Evolutionary conservation across 2,329 filamentous ascomycete species (phyloP), one percentile per base, ranked within the genome.

Genomic region (Thielaviopsis musarum): DNA sequence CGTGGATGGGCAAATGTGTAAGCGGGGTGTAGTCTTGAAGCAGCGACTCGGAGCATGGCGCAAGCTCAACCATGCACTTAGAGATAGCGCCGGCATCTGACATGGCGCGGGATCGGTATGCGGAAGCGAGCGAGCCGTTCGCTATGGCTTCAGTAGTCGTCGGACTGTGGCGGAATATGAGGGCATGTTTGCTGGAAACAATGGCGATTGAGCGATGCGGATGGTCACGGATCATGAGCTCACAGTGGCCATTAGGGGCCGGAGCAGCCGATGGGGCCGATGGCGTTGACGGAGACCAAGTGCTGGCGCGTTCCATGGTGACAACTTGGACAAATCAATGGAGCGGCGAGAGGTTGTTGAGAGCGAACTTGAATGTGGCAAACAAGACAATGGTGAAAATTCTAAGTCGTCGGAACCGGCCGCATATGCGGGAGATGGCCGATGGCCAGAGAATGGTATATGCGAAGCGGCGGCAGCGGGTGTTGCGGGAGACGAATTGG

Each of bases 1-100:
- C 91, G 68, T 89, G 84, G 38, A 91, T 85, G 17, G 84, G 83
- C 54, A 87, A 77, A 19, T 83, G 80, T 30, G 83, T 87, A 61
- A 96, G 74, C 13, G 84, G 78, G 52, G 88, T 82, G 71, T 91
- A 96, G 63, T 89, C 85, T 65, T 76, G 79, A 62, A 95, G 75
- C 63, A 93, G 79, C 59, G 83, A 75, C 53, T 80, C 75, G 41
- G 82, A 77, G 48, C 81, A 71, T 10, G 81, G 76, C 13, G 83
- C 76, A 69, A 96, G 95, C 70, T 95, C 89, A 64, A 96, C 90
- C 77, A 95, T 90, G 75, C 90, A 95, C 65, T 79, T 79, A 70
- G 82, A 71, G 66, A 79, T 65, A 68, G 71, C 64, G 58, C 78
- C 74, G 64, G 69, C 70, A 64, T 68, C 69, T 60, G 68, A 54